Percentiles rank a stretch among this genome's conserved stretches.
phyloP scores from a whole-genome alignment of 2,329 filamentous ascomycete species.

The Trichoderma koningiopsis region DNA sequence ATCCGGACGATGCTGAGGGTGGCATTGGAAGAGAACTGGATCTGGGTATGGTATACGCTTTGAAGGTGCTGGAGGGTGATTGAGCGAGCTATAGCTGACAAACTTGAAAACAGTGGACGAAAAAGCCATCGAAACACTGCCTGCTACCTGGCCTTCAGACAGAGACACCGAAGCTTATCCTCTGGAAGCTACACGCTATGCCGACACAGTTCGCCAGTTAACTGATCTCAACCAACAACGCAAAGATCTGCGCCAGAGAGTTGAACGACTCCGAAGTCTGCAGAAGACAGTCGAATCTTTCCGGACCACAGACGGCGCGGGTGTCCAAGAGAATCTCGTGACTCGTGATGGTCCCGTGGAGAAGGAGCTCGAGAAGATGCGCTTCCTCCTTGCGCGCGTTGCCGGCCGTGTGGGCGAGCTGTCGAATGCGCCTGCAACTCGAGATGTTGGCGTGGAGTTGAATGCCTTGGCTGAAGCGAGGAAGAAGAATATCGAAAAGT shows the following conservation, averaged over 20 bases:
- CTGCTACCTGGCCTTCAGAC: constrained; percentile 48
- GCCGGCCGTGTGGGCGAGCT: constrained; percentile 53
- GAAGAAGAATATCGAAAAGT: constrained; percentile 45
- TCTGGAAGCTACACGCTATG: constrained; percentile 54
- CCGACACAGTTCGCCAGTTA: constrained; percentile 52
- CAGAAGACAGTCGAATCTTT: constrained; percentile 52
- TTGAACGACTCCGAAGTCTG: constrained; percentile 53
- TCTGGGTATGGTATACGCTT: constrained; percentile 39
- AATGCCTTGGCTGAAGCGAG: constrained; percentile 45
- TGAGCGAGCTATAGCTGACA: neutral
- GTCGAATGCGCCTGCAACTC: constrained; percentile 31
- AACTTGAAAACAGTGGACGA: constrained; percentile 40
- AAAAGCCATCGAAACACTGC: constrained; percentile 50
- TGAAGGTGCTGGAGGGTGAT: neutral
- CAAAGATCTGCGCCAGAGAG: constrained; percentile 41
- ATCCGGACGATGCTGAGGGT: constrained; percentile 41
- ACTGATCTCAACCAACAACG: constrained; percentile 49
- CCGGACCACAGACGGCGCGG: constrained; percentile 34
- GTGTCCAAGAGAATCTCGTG: constrained; percentile 67
- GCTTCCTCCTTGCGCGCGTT: constrained; percentile 62
- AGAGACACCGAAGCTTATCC: constrained; percentile 44
- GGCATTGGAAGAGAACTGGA: constrained; percentile 47
- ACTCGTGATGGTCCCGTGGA: constrained; percentile 67
- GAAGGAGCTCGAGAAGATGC: constrained; percentile 66
- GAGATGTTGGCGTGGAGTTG: constrained; percentile 31